Evolutionary conservation across 257 asterid genomes (phyloP).

Genomic region (Solanum bulbocastanum): DNA sequence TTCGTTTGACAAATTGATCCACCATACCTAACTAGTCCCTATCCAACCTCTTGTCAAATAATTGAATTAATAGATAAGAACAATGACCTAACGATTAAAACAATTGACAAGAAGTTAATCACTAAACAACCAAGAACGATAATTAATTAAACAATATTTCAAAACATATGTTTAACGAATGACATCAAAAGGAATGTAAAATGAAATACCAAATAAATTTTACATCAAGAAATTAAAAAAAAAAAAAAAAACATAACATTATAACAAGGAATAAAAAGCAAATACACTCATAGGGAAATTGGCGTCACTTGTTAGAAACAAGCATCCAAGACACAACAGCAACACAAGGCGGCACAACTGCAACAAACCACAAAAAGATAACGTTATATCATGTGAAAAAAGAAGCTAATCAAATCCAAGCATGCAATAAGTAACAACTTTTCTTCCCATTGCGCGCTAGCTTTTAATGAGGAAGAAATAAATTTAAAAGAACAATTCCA

Average conservation of each 20-base stretch:
- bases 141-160: not conserved
- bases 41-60: not conserved
- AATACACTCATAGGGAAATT: not conserved
- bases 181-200: not conserved
- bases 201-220: not conserved
- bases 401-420: not conserved
- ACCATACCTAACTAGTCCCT: not conserved
- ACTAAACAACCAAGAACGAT: not conserved
- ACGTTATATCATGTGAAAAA: not conserved
- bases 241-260: not conserved
- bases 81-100: not conserved
- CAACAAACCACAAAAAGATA: not conserved
- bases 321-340: constrained; percentile 65
- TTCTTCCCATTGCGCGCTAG: not conserved
- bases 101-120: not conserved
- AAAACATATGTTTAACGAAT: not conserved
- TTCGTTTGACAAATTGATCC: not conserved
- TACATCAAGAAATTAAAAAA: not conserved
- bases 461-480: not conserved
- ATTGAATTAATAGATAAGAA: not conserved
- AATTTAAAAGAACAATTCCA: not conserved
- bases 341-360: constrained; percentile 85
- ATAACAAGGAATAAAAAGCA: not conserved
- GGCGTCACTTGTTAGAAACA: constrained; percentile 34
- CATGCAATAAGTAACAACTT: not conserved